Evolutionary conservation across 331 rosid species (phyloP), one percentile per base, ranked within the genome.

Genomic region (Arachis monticola): DNA sequence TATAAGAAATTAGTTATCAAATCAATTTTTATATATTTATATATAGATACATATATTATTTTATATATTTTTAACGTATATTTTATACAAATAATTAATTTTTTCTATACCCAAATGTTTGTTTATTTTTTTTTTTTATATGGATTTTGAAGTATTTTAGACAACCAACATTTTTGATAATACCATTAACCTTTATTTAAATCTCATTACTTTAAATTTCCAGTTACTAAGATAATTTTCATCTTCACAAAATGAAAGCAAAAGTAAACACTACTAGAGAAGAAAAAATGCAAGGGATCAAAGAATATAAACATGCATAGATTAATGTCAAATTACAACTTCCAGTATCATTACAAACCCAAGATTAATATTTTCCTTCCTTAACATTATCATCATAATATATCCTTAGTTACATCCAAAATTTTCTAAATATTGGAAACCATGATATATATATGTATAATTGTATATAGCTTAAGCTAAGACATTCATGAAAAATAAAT

Each of bases 351-450:
- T 1, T 60, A 67, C 68, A 27, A 74, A 32, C 60, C 44, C 38
- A 6, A 66, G 2, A 10, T 52, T 47, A 78, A 56, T 9, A 58
- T 59, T 69, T 70, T 58, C 44, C 64, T 65, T 70, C 63, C 70
- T 47, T 57, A 51, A 80, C 79, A 46, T 8, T 30, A 4, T 65
- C 38, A 3, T 65, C 67, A 61, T 55, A 67, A 67, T 74, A 72
- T 65, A 12, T 30, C 67, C 48, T 67, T 62, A 73, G 63, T 72
- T 72, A 67, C 67, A 80, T 76, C 58, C 63, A 88, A 86, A 90
- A 32, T 52, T 77, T 75, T 80, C 83, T 80, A 84, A 80, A 76
- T n/a, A 57, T 7, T 4, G 48, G 35, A 69, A 75, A 79, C 45
- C 38, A 74, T 67, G 61, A 70, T 35, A 35, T 35, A 35, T 35